Conservation (phyloP, 257 asterid genomes). For the Rubia yunnanensis region DNA sequence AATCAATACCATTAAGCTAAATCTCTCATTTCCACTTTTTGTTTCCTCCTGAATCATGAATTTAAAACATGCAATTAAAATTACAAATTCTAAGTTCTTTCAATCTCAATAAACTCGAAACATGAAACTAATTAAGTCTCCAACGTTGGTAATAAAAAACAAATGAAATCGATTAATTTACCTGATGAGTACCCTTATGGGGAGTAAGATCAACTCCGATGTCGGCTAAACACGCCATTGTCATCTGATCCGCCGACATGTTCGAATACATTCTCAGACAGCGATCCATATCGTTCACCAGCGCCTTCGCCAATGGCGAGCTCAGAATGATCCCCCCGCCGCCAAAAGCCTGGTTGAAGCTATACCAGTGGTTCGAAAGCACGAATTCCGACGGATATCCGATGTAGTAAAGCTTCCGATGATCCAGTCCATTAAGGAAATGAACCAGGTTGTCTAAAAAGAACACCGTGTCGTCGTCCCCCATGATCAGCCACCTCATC, state of each 20-base stretch:
- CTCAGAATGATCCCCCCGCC: constrained; percentile 31
- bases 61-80: background rate
- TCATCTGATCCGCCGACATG: constrained; percentile 20
- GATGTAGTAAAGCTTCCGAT: constrained; percentile 15
- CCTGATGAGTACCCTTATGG: constrained; percentile 30
- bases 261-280: constrained; percentile 21
- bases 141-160: background rate
- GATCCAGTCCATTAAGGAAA: constrained; percentile 21
- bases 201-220: constrained; percentile 26
- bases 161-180: background rate
- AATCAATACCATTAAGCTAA: background rate
- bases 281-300: constrained; percentile 16
- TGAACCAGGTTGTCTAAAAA: constrained; percentile 20
- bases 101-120: background rate
- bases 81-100: too few relatives aligned
- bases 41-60: background rate
- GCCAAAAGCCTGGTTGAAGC: constrained; percentile 27
- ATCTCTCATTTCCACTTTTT: background rate
- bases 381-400: constrained; percentile 28
- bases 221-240: constrained; percentile 22
- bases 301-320: constrained; percentile 20
- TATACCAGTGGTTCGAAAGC: constrained; percentile 15
- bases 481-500: constrained; percentile 27
- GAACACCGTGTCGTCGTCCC: constrained; percentile 27
- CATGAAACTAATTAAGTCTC: background rate